phyloP scores from a whole-genome alignment of 306 rosid genomes.

The Quercus cerris region DNA sequence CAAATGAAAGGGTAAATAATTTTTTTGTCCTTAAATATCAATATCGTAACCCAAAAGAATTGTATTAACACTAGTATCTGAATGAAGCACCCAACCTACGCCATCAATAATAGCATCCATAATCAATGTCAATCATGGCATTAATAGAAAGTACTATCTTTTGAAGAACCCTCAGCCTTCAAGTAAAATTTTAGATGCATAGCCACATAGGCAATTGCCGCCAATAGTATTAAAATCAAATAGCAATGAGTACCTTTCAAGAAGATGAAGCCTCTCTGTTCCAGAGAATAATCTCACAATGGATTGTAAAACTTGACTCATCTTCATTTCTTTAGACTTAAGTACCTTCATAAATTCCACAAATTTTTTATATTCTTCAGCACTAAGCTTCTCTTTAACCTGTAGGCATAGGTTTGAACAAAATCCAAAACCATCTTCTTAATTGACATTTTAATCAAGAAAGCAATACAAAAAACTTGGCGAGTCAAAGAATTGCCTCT shows the following conservation, averaged over 20 bases:
- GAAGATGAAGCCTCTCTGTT: slow-evolving; percentile 69
- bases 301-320: slow-evolving; percentile 62
- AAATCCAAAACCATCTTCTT: slow-evolving; percentile 13
- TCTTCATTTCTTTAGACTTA: slow-evolving; percentile 79
- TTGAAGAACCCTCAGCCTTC: background rate
- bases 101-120: slow-evolving; percentile 4
- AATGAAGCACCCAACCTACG: background rate
- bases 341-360: slow-evolving; percentile 83
- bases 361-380: slow-evolving; percentile 68
- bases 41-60: background rate
- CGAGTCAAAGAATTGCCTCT: background rate
- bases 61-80: background rate
- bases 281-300: slow-evolving; percentile 73
- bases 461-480: background rate
- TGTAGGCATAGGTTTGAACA: slow-evolving; percentile 30
- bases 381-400: slow-evolving; percentile 77
- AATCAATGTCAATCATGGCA: background rate
- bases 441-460: background rate
- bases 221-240: too few species aligned
- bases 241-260: slow-evolving; percentile 36
- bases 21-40: background rate
- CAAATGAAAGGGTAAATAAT: background rate
- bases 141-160: background rate
- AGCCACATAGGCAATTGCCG: too few species aligned
- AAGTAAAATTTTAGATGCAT: background rate